Conservation (phyloP, 129 eudicot genomes). For the Logfia minima region DNA sequence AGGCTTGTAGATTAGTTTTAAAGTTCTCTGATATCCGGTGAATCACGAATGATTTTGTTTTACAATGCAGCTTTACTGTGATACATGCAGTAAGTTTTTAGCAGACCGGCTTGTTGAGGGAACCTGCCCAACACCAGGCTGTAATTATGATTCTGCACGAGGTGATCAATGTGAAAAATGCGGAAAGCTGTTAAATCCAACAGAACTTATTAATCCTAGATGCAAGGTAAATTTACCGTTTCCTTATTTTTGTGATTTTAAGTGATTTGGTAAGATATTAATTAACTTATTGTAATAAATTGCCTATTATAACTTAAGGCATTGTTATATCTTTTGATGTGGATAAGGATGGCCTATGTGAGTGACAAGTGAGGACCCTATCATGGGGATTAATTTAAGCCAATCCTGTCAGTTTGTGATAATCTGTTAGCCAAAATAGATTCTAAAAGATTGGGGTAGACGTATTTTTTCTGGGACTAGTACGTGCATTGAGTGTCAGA, state of each 20-base stretch:
- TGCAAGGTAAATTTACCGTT: conserved; percentile 64
- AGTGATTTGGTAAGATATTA: not conserved
- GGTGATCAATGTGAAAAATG: conserved; percentile 98
- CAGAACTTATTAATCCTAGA: conserved; percentile 75
- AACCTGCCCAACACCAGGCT: conserved; percentile 78
- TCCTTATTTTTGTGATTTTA: not conserved
- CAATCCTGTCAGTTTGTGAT: not conserved
- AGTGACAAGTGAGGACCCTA: not conserved
- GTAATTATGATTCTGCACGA: conserved; percentile 93
- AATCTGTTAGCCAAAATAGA: not conserved
- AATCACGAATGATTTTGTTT: conserved; percentile 8
- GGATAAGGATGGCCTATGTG: not conserved
- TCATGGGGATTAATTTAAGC: too few species aligned
- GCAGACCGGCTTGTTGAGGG: conserved; percentile 98
- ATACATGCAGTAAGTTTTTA: conserved; percentile 74
- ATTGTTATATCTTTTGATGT: not conserved
- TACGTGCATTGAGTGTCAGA: not conserved
- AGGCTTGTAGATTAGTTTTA: not conserved
- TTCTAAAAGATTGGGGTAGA: conserved; percentile 2
- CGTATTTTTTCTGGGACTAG: conserved; percentile 16
- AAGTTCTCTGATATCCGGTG: not conserved
- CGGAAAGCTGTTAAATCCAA: conserved; percentile 84
- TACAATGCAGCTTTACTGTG: conserved; percentile 81
- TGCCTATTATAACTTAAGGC: not conserved
- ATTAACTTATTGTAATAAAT: conserved; percentile 1